These are phyloP conservation scores for Syzygium aqueum DNA, from an alignment of 345 rosid species.

Conservation along the genomic window DNA sequence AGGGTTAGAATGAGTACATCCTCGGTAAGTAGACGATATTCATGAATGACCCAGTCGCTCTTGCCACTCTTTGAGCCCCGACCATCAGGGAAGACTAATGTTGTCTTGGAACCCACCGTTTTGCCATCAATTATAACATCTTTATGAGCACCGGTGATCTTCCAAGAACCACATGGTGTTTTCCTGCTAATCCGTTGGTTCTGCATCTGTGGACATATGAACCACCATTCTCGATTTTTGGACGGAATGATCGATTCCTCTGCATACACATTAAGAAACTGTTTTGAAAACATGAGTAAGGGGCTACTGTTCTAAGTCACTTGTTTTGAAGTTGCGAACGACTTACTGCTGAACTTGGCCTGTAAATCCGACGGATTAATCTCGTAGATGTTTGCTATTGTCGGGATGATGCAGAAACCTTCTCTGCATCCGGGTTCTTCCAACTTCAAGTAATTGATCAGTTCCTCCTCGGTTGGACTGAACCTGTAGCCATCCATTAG, in stretches of 20 bases:
- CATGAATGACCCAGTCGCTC: neutral
- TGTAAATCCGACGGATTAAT: neutral
- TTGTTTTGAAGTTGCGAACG: neutral
- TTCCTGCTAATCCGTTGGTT: neutral
- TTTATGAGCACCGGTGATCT: neutral
- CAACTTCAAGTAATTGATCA: neutral
- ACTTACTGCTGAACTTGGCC: neutral
- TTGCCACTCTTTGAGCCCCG: too few species aligned
- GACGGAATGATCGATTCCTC: neutral
- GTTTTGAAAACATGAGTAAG: neutral
- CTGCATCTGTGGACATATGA: neutral
- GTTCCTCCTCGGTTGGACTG: neutral
- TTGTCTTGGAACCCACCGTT: neutral
- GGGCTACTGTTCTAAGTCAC: neutral
- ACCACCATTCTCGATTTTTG: neutral
- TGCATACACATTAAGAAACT: neutral
- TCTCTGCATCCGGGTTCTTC: neutral
- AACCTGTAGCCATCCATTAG: neutral
- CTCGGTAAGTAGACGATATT: neutral
- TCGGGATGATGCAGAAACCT: neutral
- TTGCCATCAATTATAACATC: neutral
- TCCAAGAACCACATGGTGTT: neutral
- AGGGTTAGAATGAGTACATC: neutral
- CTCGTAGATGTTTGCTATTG: neutral
- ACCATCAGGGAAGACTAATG: neutral